These are phyloP conservation scores for Eleusine indica DNA, from an alignment of 176 grass and related monocot species.

Conservation along the genomic window DNA sequence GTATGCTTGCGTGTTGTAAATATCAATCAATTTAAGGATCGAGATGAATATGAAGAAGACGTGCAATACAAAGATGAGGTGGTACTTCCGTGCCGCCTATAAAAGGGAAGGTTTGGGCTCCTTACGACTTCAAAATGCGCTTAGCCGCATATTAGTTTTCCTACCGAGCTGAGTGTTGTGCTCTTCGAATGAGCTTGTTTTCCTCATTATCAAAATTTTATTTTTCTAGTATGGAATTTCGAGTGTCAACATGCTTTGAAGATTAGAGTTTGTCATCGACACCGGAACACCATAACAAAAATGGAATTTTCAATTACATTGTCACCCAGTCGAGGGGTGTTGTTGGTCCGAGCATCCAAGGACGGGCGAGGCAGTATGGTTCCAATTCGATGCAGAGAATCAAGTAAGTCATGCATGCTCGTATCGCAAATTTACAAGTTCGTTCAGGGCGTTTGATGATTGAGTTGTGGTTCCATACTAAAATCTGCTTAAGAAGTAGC, in stretches of 20 bases:
- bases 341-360: neutral
- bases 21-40: no score
- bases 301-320: neutral
- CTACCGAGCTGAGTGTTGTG: neutral
- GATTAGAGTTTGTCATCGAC: neutral
- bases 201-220: neutral
- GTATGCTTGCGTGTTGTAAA: no score
- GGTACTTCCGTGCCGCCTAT: no score
- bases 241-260: neutral
- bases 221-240: neutral
- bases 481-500: no score
- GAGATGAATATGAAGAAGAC: no score
- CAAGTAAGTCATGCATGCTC: neutral
- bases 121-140: no score
- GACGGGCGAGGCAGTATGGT: no score
- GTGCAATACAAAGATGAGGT: no score
- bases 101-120: no score
- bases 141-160: neutral
- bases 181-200: neutral
- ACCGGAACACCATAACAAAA: neutral
- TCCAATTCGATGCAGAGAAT: neutral
- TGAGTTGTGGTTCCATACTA: no score
- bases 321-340: neutral
- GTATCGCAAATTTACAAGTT: no score
- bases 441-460: no score